Conservation (phyloP, 2,329 filamentous ascomycete genomes). For the Endothia cerciana region DNA sequence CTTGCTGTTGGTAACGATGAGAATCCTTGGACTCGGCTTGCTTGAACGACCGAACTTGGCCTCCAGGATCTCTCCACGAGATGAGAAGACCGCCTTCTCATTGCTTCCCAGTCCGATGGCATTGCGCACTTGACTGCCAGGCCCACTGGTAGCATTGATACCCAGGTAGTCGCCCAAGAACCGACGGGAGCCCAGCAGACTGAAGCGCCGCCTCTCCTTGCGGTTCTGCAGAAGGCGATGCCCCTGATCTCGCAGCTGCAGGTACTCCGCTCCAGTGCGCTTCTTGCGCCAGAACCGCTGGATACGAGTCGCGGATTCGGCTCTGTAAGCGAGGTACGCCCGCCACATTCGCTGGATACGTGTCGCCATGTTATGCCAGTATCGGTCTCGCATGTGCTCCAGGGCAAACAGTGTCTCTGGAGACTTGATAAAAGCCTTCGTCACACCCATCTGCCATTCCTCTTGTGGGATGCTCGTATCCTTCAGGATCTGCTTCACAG, state of each 20-base stretch:
- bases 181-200: constrained; percentile 85
- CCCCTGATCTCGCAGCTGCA: constrained; percentile 86
- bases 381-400: constrained; percentile 95
- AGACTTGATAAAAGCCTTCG: constrained; percentile 97
- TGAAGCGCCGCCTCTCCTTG: constrained; percentile 91
- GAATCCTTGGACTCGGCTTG: constrained; percentile 83
- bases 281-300: constrained; percentile 96
- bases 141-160: constrained; percentile 77
- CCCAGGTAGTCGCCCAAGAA: constrained; percentile 96
- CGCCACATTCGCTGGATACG: constrained; percentile 97
- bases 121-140: constrained; percentile 78
- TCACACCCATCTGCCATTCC: constrained; percentile 96
- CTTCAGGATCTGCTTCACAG: constrained; percentile 89
- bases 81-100: constrained; percentile 85
- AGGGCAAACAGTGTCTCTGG: constrained; percentile 95
- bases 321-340: constrained; percentile 90
- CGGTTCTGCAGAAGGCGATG: constrained; percentile 79
- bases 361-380: constrained; percentile 99
- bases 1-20: constrained; percentile 83
- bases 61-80: constrained; percentile 85
- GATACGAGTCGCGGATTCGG: constrained; percentile 90
- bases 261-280: constrained; percentile 84
- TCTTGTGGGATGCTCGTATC: constrained; percentile 94
- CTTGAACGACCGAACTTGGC: constrained; percentile 96
- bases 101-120: constrained; percentile 71